Percentiles rank a stretch among this genome's conserved stretches.
These are phyloP conservation scores for Arachis stenosperma DNA, from an alignment of 306 rosid species.

Conservation along the genomic window DNA sequence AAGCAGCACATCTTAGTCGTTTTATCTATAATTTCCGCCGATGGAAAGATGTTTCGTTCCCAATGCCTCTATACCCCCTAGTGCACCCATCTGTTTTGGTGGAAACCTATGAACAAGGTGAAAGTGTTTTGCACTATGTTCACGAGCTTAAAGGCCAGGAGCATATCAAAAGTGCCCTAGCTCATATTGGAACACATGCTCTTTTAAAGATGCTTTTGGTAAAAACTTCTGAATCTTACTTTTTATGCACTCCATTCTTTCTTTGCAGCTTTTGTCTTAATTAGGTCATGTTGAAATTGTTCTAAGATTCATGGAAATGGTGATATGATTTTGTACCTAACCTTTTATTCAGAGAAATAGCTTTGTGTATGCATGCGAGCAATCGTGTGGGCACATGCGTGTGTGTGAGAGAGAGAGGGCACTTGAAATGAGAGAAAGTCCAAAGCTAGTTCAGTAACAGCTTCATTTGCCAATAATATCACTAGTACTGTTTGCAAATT, in stretches of 20 bases:
- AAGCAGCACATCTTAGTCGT: conserved; percentile 78
- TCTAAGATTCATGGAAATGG: conserved; percentile 19
- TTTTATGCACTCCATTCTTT: conserved; percentile 1
- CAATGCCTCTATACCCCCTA: conserved; percentile 73
- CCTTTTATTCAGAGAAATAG: not conserved
- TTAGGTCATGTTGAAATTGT: conserved; percentile 19
- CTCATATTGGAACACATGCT: conserved; percentile 82
- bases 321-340: conserved; percentile 14
- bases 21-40: conserved; percentile 74
- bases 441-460: conserved; percentile 4
- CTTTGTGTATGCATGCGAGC: not conserved
- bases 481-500: not conserved
- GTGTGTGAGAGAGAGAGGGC: not conserved
- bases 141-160: conserved; percentile 70
- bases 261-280: conserved; percentile 17
- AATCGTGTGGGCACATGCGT: too few species aligned
- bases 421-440: conserved; percentile 18
- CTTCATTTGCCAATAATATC: conserved; percentile 8
- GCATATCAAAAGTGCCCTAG: conserved; percentile 63
- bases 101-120: conserved; percentile 78
- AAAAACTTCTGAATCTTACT: conserved; percentile 26
- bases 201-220: conserved; percentile 87
- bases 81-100: conserved; percentile 88
- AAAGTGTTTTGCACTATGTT: conserved; percentile 67
- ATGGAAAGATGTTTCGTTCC: conserved; percentile 80